phyloP scores from a whole-genome alignment of 331 rosid species.

The Acacia concinna region DNA sequence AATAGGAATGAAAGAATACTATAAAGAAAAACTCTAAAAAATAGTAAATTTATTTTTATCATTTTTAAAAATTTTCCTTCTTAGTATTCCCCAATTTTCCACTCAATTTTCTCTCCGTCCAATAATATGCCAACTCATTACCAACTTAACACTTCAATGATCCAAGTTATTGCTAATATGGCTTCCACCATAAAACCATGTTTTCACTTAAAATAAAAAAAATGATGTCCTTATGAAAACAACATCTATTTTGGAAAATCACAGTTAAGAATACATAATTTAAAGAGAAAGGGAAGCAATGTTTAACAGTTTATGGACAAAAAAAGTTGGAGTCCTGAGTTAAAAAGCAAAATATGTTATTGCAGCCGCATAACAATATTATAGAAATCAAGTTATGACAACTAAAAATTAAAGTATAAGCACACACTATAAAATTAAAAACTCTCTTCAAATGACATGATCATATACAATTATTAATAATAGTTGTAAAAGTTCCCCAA shows the following conservation, averaged over 20 bases:
- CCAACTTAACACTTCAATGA: no score
- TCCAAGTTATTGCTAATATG: no score
- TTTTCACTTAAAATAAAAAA: no score
- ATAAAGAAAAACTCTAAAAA: no score
- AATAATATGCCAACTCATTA: no score
- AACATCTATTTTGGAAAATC: background rate
- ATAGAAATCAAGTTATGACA: constrained; percentile 10
- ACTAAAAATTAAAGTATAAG: constrained; percentile 10
- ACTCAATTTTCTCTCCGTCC: no score
- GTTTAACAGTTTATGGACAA: background rate
- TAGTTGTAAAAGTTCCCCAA: constrained; percentile 7
- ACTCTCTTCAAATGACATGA: constrained; percentile 26
- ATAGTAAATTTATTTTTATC: no score
- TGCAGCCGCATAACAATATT: constrained; percentile 15
- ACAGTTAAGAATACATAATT: background rate
- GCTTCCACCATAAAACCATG: no score
- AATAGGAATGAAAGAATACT: no score
- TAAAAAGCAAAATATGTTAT: background rate
- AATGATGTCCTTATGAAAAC: background rate
- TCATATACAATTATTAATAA: constrained; percentile 9
- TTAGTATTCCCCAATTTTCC: no score
- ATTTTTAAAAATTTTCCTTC: no score
- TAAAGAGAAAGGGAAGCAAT: background rate
- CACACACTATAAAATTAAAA: background rate
- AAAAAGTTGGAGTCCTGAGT: background rate